phyloP scores from a whole-genome alignment of 2,329 filamentous ascomycete genomes.

The Ciborinia camelliae region DNA sequence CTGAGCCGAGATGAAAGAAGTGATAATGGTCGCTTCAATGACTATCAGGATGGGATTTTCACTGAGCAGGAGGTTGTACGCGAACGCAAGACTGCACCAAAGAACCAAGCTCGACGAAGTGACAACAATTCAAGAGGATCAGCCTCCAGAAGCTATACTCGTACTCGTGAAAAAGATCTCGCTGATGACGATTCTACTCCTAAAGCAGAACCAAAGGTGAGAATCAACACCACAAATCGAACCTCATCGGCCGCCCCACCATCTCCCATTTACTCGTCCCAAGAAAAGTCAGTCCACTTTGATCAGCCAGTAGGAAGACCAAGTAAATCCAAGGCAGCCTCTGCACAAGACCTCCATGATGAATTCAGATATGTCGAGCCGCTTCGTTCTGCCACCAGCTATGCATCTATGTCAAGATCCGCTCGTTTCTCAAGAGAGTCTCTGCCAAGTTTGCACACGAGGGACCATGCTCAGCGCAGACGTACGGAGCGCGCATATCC shows the following conservation, averaged over 20 bases:
- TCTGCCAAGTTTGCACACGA: background rate
- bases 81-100: background rate
- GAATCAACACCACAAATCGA: background rate
- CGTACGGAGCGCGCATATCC: background rate
- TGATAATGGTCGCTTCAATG: background rate
- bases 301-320: background rate
- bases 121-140: background rate
- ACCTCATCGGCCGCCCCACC: background rate
- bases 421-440: background rate
- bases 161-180: background rate
- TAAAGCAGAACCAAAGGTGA: background rate
- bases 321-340: background rate
- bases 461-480: conserved; percentile 1
- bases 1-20: background rate
- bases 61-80: background rate
- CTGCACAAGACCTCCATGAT: background rate
- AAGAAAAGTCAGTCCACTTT: background rate
- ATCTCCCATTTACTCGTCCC: background rate
- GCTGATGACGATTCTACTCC: background rate
- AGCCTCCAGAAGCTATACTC: background rate
- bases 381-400: background rate
- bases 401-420: background rate
- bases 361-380: background rate
- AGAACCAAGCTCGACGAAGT: background rate
- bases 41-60: background rate